Evolutionary conservation across 148 eudicot species (phyloP), one percentile per base, ranked within the genome.

Genomic region (Arbutus unedo): DNA sequence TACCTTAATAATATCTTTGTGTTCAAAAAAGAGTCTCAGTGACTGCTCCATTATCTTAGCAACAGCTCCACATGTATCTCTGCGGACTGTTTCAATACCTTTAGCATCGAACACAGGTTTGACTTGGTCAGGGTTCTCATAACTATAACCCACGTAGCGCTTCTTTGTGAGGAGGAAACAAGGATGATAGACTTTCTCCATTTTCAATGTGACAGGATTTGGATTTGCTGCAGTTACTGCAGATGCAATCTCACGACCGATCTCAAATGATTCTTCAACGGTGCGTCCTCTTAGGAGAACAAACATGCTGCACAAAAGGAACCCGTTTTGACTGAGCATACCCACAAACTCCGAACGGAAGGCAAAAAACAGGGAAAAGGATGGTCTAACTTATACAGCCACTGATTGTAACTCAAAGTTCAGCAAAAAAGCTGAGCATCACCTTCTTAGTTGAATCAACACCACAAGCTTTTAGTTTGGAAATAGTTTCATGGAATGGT

Each of bases 141-240:
- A 94, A 83, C 97, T 94, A 85, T 94, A 93, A 77, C 99, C 99
- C 43, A 96, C 98, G 90, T 94, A 96, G 31, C 99, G 91, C 84
- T 96, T 96, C 87, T 96, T 96, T 10, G 96, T 94, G 81, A 96
- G 94, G 76, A 96, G 97, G 90, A 96, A 96, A 85, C 99, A 94
- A 15, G 98, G 92, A 81, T 89, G 89, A 72, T 96, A 96, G 79
- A 96, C 97, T 89, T 96, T 96, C 88, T 96, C 99, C 99, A 96
- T 90, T 88, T 94, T 96, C 84, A 96, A 68, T 3, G 91, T 89
- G 83, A 96, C 96, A 9, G 98, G 99, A 88, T 84, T 76, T 70
- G 98, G 99, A 83, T 94, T 94, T 82, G 90, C 87, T 54, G 93
- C 94, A 73, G 94, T 91, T 57, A 96, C 81, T 41, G 87, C 85